Evolutionary conservation across 331 rosid genomes (phyloP).

Genomic region (Malus hybrid): DNA sequence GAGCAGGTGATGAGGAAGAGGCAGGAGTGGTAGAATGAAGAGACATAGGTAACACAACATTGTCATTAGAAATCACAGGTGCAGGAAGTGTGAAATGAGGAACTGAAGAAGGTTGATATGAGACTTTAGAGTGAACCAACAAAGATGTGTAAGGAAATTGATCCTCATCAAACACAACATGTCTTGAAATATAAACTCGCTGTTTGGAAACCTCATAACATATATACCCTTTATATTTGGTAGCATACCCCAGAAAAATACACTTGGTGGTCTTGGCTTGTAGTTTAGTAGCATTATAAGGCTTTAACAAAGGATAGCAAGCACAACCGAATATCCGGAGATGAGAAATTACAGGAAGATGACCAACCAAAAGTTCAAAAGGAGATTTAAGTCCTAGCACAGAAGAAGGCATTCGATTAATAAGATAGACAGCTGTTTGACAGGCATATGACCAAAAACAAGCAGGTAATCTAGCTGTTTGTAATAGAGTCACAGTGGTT

Average conservation of each 20-base stretch:
- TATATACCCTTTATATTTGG: no score
- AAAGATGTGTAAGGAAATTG: no score
- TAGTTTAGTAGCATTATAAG: neutral
- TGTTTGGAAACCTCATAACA: no score
- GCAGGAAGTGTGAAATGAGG: fast-evolving
- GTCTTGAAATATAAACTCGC: no score
- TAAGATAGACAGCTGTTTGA: neutral
- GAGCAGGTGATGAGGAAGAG: fast-evolving
- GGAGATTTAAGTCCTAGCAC: neutral
- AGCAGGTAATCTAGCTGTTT: neutral
- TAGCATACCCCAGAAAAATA: no score
- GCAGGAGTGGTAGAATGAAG: no score
- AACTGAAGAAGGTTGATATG: fast-evolving
- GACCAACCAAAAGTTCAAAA: fast-evolving
- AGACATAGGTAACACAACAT: no score
- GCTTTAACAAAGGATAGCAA: neutral
- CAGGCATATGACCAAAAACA: neutral
- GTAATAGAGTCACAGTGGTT: fast-evolving
- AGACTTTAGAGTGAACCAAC: fast-evolving
- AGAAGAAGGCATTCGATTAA: neutral
- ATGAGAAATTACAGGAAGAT: neutral
- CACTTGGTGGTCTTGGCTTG: neutral
- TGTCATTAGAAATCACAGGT: no score
- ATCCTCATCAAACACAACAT: no score
- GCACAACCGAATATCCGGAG: neutral